A percentile compares a stretch with the other conserved stretches of the same genome.
These are phyloP conservation scores for Phanerochaete carnosa DNA, from an alignment of 768 basidiomycete species.

Conservation along the genomic window DNA sequence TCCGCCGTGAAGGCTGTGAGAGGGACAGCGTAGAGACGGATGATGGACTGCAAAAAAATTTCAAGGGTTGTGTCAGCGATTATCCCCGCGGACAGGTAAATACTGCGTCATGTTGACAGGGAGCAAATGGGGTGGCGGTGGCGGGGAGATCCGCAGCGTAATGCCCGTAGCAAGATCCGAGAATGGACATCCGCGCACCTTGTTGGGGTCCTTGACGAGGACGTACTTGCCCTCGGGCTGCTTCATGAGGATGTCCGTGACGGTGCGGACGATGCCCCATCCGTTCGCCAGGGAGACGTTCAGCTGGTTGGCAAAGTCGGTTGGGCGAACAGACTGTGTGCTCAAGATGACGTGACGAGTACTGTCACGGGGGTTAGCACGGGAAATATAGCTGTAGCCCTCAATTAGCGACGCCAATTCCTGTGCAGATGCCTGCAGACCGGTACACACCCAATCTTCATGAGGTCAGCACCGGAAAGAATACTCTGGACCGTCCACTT, in stretches of 20 bases:
- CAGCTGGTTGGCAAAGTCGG: slow-evolving; percentile 91
- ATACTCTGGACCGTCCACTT: slow-evolving; percentile 97
- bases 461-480: slow-evolving; percentile 89
- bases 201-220: slow-evolving; percentile 96
- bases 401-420: neutral
- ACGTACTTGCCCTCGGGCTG: slow-evolving; percentile 99
- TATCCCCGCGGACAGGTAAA: neutral
- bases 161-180: neutral
- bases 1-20: slow-evolving; percentile 78
- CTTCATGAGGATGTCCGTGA: slow-evolving; percentile 93
- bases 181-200: slow-evolving; percentile 47
- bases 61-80: neutral
- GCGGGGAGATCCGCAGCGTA: neutral
- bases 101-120: neutral
- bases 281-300: slow-evolving; percentile 95
- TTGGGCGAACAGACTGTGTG: slow-evolving; percentile 91
- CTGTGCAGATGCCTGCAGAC: too few species aligned
- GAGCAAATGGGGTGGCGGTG: neutral
- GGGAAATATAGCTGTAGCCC: slow-evolving; percentile 81
- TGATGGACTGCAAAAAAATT: slow-evolving; percentile 65
- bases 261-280: slow-evolving; percentile 97
- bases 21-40: slow-evolving; percentile 93
- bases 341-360: slow-evolving; percentile 94
- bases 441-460: slow-evolving; percentile 89
- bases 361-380: slow-evolving; percentile 90